These are phyloP conservation scores for Chlorencoelia australis DNA, from an alignment of 2,329 filamentous ascomycete species.

Conservation along the genomic window DNA sequence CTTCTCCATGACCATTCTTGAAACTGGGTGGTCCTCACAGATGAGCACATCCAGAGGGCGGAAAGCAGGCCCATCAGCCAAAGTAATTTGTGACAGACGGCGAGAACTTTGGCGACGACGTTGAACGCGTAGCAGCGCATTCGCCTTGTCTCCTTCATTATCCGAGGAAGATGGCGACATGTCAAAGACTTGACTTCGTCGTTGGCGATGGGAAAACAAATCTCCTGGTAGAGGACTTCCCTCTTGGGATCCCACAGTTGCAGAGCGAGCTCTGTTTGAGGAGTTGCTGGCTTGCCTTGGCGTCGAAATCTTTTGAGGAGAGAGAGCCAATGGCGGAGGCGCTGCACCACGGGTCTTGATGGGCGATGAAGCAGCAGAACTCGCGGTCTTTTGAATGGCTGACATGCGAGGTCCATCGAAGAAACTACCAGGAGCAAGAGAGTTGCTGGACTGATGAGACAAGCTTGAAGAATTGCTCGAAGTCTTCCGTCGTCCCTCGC, in stretches of 20 bases:
- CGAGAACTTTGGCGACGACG: slow-evolving; percentile 92
- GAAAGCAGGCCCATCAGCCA: slow-evolving; percentile 77
- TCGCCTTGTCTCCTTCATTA: slow-evolving; percentile 88
- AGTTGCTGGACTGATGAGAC: slow-evolving; percentile 64
- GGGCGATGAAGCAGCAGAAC: slow-evolving; percentile 42
- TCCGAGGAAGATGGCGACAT: slow-evolving; percentile 96
- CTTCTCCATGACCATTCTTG: slow-evolving; percentile 97
- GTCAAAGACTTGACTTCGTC: slow-evolving; percentile 88
- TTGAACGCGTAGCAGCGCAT: slow-evolving; percentile 83
- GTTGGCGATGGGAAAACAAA: slow-evolving; percentile 67
- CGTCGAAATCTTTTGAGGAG: slow-evolving; percentile 54
- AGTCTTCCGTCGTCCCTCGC: slow-evolving; percentile 74
- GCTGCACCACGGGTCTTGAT: slow-evolving; percentile 41
- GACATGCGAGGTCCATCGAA: slow-evolving; percentile 61
- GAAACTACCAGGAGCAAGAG: slow-evolving; percentile 59
- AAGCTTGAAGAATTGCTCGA: slow-evolving; percentile 81
- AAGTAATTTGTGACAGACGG: slow-evolving; percentile 80
- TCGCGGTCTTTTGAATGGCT: slow-evolving; percentile 50
- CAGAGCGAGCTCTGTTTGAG: slow-evolving; percentile 67
- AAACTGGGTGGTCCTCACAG: slow-evolving; percentile 95
- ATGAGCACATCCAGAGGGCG: slow-evolving; percentile 88
- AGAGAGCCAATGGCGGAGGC: slow-evolving; percentile 41
- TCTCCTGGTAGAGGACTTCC: slow-evolving; percentile 65
- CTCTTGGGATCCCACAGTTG: slow-evolving; percentile 91
- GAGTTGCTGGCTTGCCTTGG: slow-evolving; percentile 52